phyloP scores from a whole-genome alignment of 148 eudicot species.

The Heliosperma pusillum region DNA sequence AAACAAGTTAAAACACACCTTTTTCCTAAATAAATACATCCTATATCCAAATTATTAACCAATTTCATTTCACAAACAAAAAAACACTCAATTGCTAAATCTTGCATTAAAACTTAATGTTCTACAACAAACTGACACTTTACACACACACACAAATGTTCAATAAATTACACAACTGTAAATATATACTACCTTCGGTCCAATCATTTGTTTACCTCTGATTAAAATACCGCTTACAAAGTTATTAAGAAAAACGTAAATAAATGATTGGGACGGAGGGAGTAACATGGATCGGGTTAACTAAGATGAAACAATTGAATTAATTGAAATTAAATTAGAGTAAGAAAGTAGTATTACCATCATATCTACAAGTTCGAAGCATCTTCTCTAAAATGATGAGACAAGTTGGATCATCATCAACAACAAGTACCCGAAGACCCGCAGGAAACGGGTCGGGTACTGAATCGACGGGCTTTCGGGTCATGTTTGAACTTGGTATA shows the following conservation, averaged over 20 bases:
- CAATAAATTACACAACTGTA: background rate
- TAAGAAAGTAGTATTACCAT: conserved; percentile 40
- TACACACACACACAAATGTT: too few relatives aligned
- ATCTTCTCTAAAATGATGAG: conserved; percentile 86
- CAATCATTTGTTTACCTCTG: too few relatives aligned
- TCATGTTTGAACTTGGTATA: conserved; percentile 24
- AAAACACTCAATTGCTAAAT: background rate
- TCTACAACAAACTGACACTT: too few relatives aligned
- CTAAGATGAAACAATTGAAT: background rate
- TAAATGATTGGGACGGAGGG: background rate
- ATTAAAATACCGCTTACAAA: background rate
- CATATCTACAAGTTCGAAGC: conserved; percentile 79
- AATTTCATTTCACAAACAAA: conserved; percentile 1
- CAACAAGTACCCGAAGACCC: conserved; percentile 84
- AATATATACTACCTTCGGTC: too few relatives aligned
- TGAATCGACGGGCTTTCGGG: conserved; percentile 39
- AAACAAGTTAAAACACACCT: conserved; percentile 20
- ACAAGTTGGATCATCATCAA: conserved; percentile 98
- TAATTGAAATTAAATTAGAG: background rate
- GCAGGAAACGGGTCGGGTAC: conserved; percentile 72
- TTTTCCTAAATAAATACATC: too few relatives aligned
- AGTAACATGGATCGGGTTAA: background rate
- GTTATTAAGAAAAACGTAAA: background rate
- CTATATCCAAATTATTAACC: too few relatives aligned
- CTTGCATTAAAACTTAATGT: background rate